Conservation (phyloP, 495 filamentous ascomycete genomes). For the Penicillium manginii region DNA sequence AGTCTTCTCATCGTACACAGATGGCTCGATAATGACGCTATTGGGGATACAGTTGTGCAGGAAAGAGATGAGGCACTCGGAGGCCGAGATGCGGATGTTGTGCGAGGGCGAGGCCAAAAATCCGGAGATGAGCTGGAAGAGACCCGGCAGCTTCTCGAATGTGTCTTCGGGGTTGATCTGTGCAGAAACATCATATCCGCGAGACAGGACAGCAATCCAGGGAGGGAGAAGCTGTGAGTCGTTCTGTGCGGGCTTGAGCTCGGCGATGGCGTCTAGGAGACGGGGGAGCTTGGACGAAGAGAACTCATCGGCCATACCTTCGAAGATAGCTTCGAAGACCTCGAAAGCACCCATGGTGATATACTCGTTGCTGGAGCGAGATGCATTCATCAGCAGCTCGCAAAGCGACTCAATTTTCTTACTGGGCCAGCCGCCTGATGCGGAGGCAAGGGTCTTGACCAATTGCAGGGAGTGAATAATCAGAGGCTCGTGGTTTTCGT, state of each 20-base stretch:
- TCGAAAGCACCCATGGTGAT: conserved; percentile 95
- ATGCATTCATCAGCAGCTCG: conserved; percentile 84
- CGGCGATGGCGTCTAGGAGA: conserved; percentile 82
- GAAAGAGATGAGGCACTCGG: conserved; percentile 93
- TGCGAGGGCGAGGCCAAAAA: conserved; percentile 86
- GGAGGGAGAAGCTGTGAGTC: conserved; percentile 92
- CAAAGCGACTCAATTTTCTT: conserved; percentile 91
- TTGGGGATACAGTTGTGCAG: conserved; percentile 83
- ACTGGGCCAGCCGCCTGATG: conserved; percentile 95
- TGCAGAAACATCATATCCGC: conserved; percentile 91
- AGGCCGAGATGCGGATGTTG: conserved; percentile 90
- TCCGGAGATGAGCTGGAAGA: conserved; percentile 74
- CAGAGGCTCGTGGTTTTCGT: conserved; percentile 71
- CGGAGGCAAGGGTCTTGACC: conserved; percentile 81
- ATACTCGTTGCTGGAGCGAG: conserved; percentile 86
- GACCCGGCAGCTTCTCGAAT: conserved; percentile 80
- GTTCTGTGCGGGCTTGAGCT: conserved; percentile 84
- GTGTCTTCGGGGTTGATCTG: conserved; percentile 85
- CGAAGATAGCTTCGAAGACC: conserved; percentile 94
- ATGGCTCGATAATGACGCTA: conserved; percentile 79
- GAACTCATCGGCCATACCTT: conserved; percentile 82
- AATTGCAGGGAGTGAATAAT: conserved; percentile 91
- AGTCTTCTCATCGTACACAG: conserved; percentile 83
- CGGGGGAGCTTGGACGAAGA: conserved; percentile 86
- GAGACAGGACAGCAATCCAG: conserved; percentile 93